phyloP scores from a whole-genome alignment of 805 yeast genomes.

The Hanseniaspora nectarophila region DNA sequence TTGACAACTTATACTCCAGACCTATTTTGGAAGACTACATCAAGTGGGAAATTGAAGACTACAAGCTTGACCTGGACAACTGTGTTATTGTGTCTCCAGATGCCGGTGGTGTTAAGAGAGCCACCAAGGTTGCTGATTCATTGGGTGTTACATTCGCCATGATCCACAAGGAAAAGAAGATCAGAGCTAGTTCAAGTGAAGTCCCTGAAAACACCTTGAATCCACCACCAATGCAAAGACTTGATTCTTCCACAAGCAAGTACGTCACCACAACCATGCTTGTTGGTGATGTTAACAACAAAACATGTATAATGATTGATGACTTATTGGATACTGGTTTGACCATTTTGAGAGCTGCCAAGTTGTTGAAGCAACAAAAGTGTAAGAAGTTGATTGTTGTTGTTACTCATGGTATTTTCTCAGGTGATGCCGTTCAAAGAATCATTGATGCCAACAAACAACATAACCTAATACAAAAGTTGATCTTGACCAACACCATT shows the following conservation, averaged over 20 bases:
- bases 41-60: constrained; percentile 61
- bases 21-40: constrained; percentile 83
- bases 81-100: constrained; percentile 94
- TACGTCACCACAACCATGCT: constrained; percentile 76
- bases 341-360: constrained; percentile 87
- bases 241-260: constrained; percentile 18
- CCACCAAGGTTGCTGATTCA: constrained; percentile 86
- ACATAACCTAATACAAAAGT: constrained; percentile 61
- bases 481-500: constrained; percentile 81
- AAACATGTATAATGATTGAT: constrained; percentile 81
- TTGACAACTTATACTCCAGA: constrained; percentile 81
- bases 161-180: constrained; percentile 82
- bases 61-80: constrained; percentile 35
- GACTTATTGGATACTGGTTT: constrained; percentile 89
- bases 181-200: constrained; percentile 27
- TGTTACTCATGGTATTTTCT: constrained; percentile 84
- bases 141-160: constrained; percentile 82
- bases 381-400: constrained; percentile 76
- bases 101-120: constrained; percentile 98
- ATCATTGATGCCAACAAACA: constrained; percentile 29
- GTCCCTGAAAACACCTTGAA: constrained; percentile 17
- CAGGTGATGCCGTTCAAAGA: constrained; percentile 78
- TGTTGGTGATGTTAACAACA: constrained; percentile 84
- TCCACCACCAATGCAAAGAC: constrained; percentile 17
- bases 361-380: constrained; percentile 82